These are phyloP conservation scores for Clarireedia hainanense DNA, from an alignment of 2,329 filamentous ascomycete species.

Conservation along the genomic window DNA sequence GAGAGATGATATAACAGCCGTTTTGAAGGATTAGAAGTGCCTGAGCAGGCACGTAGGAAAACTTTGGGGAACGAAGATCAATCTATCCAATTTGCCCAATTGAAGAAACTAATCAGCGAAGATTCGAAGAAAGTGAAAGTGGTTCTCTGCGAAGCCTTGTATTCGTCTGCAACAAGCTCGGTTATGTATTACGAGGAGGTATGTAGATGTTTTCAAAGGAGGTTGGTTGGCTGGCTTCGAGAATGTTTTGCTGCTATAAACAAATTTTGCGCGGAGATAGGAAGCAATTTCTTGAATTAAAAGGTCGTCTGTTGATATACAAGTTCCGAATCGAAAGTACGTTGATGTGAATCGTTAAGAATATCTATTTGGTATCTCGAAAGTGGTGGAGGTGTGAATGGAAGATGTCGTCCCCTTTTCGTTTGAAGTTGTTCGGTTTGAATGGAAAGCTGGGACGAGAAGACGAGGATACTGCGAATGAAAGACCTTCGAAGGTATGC, in stretches of 20 bases:
- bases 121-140: not conserved
- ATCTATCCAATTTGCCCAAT: constrained; percentile 11
- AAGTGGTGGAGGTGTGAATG: not conserved
- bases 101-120: constrained; percentile 8
- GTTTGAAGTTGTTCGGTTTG: not conserved
- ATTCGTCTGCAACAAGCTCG: constrained; percentile 1
- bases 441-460: not conserved
- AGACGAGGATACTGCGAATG: no score
- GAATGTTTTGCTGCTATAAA: constrained; percentile 9
- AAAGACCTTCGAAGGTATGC: no score
- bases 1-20: constrained; percentile 71
- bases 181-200: constrained; percentile 8
- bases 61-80: constrained; percentile 22
- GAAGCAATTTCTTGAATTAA: constrained; percentile 5
- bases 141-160: not conserved
- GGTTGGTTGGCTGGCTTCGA: constrained; percentile 8
- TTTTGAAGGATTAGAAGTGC: constrained; percentile 58
- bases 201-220: constrained; percentile 7
- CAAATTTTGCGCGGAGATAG: constrained; percentile 3
- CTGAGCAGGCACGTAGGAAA: constrained; percentile 27
- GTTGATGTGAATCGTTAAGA: constrained; percentile 4
- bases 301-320: constrained; percentile 5
- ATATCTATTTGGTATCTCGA: not conserved
- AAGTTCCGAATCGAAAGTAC: constrained; percentile 8
- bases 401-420: not conserved